phyloP scores from a whole-genome alignment of 345 rosid species.

The Cochlearia excelsa region DNA sequence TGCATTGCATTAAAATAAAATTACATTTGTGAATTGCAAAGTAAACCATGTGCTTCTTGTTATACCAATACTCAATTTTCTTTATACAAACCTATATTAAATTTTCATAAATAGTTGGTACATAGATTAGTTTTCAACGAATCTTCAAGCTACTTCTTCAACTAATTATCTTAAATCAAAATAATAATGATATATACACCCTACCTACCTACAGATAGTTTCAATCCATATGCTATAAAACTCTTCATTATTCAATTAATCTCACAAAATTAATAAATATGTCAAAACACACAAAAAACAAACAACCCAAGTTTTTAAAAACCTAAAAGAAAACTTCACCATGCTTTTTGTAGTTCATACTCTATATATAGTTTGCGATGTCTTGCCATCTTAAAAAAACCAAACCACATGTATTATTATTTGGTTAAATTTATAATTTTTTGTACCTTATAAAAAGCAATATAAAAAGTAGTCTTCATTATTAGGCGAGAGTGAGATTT shows the following conservation, averaged over 20 bases:
- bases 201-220: no score
- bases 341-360: no score
- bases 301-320: background rate
- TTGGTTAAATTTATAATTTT: conserved; percentile 17
- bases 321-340: background rate
- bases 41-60: no score
- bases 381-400: background rate
- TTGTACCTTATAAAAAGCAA: conserved; percentile 22
- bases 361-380: no score
- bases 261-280: conserved; percentile 1
- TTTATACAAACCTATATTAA: no score
- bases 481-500: conserved; percentile 35
- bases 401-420: conserved; percentile 3
- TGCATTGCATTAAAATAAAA: conserved; percentile 10
- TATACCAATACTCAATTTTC: no score
- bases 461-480: background rate
- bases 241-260: conserved; percentile 31
- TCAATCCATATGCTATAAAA: conserved; percentile 7
- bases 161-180: conserved; percentile 2
- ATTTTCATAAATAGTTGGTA: no score
- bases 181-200: background rate
- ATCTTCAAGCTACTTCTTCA: background rate
- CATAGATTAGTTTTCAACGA: no score
- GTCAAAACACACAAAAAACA: background rate
- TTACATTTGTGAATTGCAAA: background rate